phyloP scores from a whole-genome alignment of 1,284 basidiomycete species.

The Leccinum variabile region DNA sequence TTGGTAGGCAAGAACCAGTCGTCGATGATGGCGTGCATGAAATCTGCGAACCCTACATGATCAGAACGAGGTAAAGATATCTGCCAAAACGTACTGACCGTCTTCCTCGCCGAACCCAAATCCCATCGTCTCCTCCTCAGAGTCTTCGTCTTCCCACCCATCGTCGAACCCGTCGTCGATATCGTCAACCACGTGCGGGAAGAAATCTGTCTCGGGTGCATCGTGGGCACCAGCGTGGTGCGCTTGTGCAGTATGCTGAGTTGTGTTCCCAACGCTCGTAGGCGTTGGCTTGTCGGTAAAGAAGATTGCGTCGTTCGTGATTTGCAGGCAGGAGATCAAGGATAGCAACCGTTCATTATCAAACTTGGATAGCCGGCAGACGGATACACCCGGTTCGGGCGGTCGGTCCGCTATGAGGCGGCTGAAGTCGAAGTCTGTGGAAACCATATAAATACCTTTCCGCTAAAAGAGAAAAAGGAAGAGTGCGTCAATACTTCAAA shows the following conservation, averaged over 20 bases:
- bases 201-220: constrained; percentile 3
- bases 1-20: constrained; percentile 25
- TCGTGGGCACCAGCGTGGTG: background rate
- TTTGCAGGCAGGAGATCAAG: constrained; percentile 54
- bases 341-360: constrained; percentile 37
- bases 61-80: background rate
- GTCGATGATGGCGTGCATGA: constrained; percentile 21
- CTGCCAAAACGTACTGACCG: constrained; percentile 6
- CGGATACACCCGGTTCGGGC: constrained; percentile 28
- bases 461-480: constrained; percentile 35
- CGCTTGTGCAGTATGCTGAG: background rate
- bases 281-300: constrained; percentile 45
- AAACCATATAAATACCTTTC: constrained; percentile 48
- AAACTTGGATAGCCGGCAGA: constrained; percentile 41
- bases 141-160: constrained; percentile 16
- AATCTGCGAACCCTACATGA: constrained; percentile 13
- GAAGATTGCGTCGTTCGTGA: constrained; percentile 52
- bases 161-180: constrained; percentile 17
- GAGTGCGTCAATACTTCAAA: background rate
- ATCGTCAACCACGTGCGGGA: constrained; percentile 14
- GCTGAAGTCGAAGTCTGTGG: constrained; percentile 28
- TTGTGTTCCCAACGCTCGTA: background rate
- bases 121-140: constrained; percentile 12
- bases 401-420: constrained; percentile 19
- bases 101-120: constrained; percentile 1